phyloP scores from a whole-genome alignment of 495 filamentous ascomycete species.

The Melanomma pulvis-pyrius region DNA sequence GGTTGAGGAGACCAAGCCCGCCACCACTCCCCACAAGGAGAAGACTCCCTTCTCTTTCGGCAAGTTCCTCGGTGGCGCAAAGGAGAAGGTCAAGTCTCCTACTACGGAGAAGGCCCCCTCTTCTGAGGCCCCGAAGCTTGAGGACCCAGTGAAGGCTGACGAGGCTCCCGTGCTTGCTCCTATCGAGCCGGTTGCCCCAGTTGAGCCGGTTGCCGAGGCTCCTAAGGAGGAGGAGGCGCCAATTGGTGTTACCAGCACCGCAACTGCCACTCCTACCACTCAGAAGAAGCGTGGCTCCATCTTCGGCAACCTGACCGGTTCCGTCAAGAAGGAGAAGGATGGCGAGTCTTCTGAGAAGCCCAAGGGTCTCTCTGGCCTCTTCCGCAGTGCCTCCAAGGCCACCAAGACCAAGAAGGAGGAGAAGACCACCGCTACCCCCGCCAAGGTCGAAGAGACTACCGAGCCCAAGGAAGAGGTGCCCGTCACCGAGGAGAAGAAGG shows the following conservation, averaged over 20 bases:
- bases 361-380: conserved; percentile 30
- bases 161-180: conserved; percentile 24
- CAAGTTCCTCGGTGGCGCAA: conserved; percentile 33
- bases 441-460: conserved; percentile 46
- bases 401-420: conserved; percentile 45
- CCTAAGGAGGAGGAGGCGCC: conserved; percentile 43
- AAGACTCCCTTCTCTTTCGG: conserved; percentile 36
- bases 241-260: conserved; percentile 23
- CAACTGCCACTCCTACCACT: conserved; percentile 29
- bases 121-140: conserved; percentile 11
- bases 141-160: conserved; percentile 38
- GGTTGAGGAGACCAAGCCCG: conserved; percentile 39
- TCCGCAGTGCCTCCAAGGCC: conserved; percentile 39
- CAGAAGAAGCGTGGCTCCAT: conserved; percentile 50
- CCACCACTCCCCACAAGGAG: conserved; percentile 33
- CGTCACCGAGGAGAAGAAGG: conserved; percentile 26
- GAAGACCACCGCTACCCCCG: conserved; percentile 42
- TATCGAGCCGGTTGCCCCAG: conserved; percentile 13
- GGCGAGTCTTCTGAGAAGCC: conserved; percentile 28
- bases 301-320: conserved; percentile 38
- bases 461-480: conserved; percentile 38
- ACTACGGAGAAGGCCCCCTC: conserved; percentile 32
- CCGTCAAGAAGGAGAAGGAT: conserved; percentile 35
- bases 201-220: conserved; percentile 23
- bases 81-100: conserved; percentile 38